These are phyloP conservation scores for Diversispora eburnea DNA, from an alignment of 192 early-diverging fungal species.

Conservation along the genomic window DNA sequence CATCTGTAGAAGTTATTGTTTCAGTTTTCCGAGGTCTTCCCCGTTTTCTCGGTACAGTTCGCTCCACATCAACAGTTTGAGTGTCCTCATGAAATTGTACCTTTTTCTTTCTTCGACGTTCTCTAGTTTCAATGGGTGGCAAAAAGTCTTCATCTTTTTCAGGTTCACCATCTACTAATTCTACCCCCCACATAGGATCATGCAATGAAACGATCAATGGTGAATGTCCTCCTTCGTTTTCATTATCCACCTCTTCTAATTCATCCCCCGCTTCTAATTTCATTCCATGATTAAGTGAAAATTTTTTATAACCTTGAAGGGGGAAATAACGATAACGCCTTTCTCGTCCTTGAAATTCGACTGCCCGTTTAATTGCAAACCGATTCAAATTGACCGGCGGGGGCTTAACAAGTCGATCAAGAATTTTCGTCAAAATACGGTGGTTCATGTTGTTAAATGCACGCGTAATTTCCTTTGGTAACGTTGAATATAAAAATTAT, in stretches of 20 bases:
- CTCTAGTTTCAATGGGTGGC: neutral
- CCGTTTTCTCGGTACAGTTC: slow-evolving; percentile 4
- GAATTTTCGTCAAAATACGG: slow-evolving; percentile 48
- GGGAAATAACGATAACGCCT: slow-evolving; percentile 63
- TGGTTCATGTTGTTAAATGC: slow-evolving; percentile 48
- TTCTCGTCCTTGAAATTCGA: slow-evolving; percentile 63
- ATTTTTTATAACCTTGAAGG: slow-evolving; percentile 31
- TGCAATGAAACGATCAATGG: neutral
- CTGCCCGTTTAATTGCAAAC: slow-evolving; percentile 38
- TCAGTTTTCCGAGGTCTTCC: slow-evolving; percentile 8
- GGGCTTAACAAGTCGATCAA: slow-evolving; percentile 44
- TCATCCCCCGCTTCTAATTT: neutral
- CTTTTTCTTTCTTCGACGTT: slow-evolving; percentile 12
- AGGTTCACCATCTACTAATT: neutral
- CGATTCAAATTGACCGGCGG: slow-evolving; percentile 24
- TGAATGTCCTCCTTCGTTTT: neutral
- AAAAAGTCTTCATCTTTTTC: slow-evolving; percentile 16
- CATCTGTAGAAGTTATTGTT: neutral
- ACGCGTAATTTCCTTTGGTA: slow-evolving; percentile 40
- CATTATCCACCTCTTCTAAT: neutral
- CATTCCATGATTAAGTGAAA: slow-evolving; percentile 27
- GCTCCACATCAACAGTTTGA: neutral
- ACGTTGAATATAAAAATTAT: neutral
- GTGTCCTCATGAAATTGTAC: neutral
- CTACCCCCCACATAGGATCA: neutral